phyloP scores from a whole-genome alignment of 768 basidiomycete species.

The Roridomyces roridus region DNA sequence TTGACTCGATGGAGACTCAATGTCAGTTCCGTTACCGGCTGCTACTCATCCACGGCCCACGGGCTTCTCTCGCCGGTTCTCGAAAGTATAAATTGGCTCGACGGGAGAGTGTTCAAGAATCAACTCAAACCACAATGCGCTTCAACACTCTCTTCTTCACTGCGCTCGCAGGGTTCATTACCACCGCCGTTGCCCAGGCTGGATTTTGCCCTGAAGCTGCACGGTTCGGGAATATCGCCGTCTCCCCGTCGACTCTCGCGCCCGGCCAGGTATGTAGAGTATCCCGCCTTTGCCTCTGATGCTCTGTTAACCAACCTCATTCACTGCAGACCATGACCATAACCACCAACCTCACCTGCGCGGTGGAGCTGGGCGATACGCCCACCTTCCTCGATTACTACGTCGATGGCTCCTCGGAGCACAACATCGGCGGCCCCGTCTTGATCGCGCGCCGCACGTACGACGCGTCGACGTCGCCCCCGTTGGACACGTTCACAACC shows the following conservation, averaged over 20 bases:
- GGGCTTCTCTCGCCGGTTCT: too few species aligned
- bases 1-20: too few species aligned
- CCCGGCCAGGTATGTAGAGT: slow-evolving; percentile 16
- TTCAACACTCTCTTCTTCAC: too few species aligned
- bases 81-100: too few species aligned
- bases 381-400: slow-evolving; percentile 23
- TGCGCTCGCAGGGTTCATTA: too few species aligned
- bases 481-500: slow-evolving; percentile 12
- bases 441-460: slow-evolving; percentile 17
- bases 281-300: background rate
- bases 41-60: too few species aligned
- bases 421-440: slow-evolving; percentile 9
- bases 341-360: too few species aligned
- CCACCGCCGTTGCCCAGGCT: too few species aligned
- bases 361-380: slow-evolving; percentile 15
- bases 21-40: too few species aligned
- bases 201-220: too few species aligned
- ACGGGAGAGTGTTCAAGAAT: too few species aligned
- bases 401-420: background rate
- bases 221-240: slow-evolving; percentile 10
- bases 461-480: slow-evolving; percentile 9
- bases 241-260: slow-evolving; percentile 21
- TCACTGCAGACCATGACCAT: slow-evolving; percentile 21
- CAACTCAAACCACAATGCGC: too few species aligned
- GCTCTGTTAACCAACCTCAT: background rate